Conservation (phyloP, 2,329 filamentous ascomycete species). For the Trichophyton verrucosum region DNA sequence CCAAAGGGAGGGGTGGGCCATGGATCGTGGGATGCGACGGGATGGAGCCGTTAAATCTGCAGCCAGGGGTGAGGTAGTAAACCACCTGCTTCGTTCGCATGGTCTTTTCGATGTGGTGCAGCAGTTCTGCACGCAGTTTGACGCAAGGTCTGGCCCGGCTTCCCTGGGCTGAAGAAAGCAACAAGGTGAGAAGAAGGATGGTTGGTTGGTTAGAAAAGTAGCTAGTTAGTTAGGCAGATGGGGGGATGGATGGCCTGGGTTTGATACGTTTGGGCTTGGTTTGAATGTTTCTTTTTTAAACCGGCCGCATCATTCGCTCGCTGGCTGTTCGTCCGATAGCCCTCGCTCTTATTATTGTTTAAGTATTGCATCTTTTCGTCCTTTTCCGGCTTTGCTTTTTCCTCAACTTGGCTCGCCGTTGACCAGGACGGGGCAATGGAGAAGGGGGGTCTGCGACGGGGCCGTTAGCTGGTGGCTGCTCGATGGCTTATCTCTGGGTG, state of each 20-base stretch:
- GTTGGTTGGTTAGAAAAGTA: too few species aligned
- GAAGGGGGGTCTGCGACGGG: background rate
- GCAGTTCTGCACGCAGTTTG: too few species aligned
- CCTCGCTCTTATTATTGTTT: background rate
- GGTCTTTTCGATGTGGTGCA: background rate
- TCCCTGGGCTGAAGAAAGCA: too few species aligned
- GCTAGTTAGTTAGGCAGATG: too few species aligned
- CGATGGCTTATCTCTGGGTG: background rate
- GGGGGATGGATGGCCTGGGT: background rate
- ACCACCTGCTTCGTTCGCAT: background rate
- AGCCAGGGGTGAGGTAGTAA: too few species aligned
- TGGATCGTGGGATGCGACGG: background rate
- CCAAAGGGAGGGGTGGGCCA: too few species aligned
- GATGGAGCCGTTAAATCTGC: background rate
- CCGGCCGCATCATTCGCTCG: background rate
- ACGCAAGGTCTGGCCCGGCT: too few species aligned
- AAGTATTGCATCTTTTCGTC: background rate
- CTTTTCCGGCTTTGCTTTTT: background rate
- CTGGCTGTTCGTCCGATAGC: background rate
- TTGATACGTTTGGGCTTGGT: background rate
- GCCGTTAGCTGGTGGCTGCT: background rate
- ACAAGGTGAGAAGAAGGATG: too few species aligned
- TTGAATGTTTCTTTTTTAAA: background rate
- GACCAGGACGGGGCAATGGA: background rate
- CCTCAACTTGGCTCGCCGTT: background rate